Evolutionary conservation across 495 filamentous ascomycete species (phyloP).

Genomic region (Talaromyces wortmannii): DNA sequence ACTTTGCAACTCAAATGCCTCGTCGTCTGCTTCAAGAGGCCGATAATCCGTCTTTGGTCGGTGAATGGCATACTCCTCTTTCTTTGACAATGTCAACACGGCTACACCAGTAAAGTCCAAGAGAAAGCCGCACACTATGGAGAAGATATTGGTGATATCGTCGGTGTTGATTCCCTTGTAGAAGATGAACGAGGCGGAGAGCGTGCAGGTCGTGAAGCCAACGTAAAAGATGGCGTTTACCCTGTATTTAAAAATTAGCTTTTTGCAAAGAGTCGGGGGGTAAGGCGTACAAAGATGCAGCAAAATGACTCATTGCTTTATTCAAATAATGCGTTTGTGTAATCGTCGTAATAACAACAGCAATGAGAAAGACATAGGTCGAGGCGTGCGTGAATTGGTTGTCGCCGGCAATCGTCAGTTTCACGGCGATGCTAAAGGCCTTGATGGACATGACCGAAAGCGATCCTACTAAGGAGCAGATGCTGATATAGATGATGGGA

Average conservation of each 20-base stretch:
- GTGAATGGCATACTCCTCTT: constrained; percentile 36
- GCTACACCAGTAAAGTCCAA: constrained; percentile 97
- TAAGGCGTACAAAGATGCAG: constrained; percentile 77
- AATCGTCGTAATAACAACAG: constrained; percentile 84
- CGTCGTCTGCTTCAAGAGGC: constrained; percentile 43
- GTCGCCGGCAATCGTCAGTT: constrained; percentile 81
- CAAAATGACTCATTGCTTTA: constrained; percentile 94
- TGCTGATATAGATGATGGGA: constrained; percentile 89
- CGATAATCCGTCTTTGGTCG: constrained; percentile 57
- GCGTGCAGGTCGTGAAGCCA: constrained; percentile 92
- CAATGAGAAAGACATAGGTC: constrained; percentile 94
- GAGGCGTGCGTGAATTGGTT: constrained; percentile 93
- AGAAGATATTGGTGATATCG: constrained; percentile 86
- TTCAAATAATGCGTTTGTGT: constrained; percentile 99
- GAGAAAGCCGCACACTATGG: constrained; percentile 87
- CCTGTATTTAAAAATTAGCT: constrained; percentile 32
- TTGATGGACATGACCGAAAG: constrained; percentile 98
- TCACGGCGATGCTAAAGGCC: constrained; percentile 93
- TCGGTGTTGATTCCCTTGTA: constrained; percentile 97
- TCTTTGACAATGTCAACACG: constrained; percentile 85
- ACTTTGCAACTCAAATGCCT: constrained; percentile 52
- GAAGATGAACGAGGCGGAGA: constrained; percentile 95
- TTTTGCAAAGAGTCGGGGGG: neutral
- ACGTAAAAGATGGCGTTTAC: constrained; percentile 99
- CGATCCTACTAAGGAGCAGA: constrained; percentile 93